Percentiles rank a stretch among this genome's conserved stretches.
phyloP scores from a whole-genome alignment of 169 alveolate genomes.

The Theileria luwenshuni region DNA sequence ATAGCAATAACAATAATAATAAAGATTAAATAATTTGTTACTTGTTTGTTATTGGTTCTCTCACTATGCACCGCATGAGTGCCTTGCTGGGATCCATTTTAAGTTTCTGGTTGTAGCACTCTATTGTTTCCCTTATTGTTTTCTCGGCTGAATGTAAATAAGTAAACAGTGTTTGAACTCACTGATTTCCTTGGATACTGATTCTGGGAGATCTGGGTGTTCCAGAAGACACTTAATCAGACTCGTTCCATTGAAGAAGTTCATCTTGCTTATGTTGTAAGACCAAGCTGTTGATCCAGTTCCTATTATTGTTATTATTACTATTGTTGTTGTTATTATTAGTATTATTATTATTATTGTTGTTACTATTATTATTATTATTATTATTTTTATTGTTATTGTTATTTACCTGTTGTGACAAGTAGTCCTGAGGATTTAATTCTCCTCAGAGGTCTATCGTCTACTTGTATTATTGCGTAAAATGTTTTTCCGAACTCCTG shows the following conservation, averaged over 20 bases:
- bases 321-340: background rate
- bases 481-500: conserved; percentile 60
- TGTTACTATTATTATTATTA: no score
- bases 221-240: conserved; percentile 30
- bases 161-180: background rate
- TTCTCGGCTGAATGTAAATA: conserved; percentile 25
- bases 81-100: conserved; percentile 66
- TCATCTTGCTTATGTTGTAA: conserved; percentile 76
- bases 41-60: conserved; percentile 71
- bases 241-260: conserved; percentile 45
- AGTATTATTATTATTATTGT: no score
- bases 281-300: conserved; percentile 90
- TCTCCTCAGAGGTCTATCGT: conserved; percentile 60
- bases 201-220: conserved; percentile 57
- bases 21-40: no score
- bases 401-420: conserved; percentile 71
- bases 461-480: conserved; percentile 73
- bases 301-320: conserved; percentile 65
- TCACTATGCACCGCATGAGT: conserved; percentile 71
- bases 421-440: conserved; percentile 76
- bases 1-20: background rate
- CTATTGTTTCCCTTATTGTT: conserved; percentile 58
- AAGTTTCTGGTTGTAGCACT: conserved; percentile 65
- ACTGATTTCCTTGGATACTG: conserved; percentile 61
- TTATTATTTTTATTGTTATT: no score